Percentiles rank a stretch among this genome's conserved stretches.
Conservation (phyloP, 2,329 filamentous ascomycete genomes). For the Beauveria bassiana region DNA sequence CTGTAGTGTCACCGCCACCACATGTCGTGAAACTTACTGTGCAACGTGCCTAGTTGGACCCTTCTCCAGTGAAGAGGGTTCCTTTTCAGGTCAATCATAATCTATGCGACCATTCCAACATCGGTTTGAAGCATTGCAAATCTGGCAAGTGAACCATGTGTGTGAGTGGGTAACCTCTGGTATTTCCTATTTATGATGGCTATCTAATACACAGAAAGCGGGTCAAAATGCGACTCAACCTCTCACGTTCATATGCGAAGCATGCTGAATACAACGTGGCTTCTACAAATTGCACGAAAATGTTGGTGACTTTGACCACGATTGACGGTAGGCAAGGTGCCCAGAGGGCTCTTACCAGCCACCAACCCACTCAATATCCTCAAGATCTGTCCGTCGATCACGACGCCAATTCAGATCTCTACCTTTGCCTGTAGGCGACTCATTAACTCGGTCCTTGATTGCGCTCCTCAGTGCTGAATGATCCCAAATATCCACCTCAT, state of each 20-base stretch:
- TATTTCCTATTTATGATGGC: conserved; percentile 38
- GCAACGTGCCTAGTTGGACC: not conserved
- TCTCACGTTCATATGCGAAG: not conserved
- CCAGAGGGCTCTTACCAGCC: conserved; percentile 60
- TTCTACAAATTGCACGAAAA: conserved; percentile 13
- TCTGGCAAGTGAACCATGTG: conserved; percentile 5
- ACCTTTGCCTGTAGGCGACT: conserved; percentile 49
- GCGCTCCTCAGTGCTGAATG: conserved; percentile 29
- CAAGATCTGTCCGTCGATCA: conserved; percentile 58
- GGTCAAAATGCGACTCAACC: conserved; percentile 38
- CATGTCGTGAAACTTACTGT: not conserved
- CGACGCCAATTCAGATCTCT: conserved; percentile 56
- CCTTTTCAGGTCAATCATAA: not conserved
- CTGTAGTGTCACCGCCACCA: not conserved
- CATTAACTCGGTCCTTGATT: conserved; percentile 40
- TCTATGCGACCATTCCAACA: not conserved
- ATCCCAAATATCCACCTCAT: conserved; percentile 42
- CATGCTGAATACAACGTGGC: conserved; percentile 7
- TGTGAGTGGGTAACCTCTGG: conserved; percentile 60
- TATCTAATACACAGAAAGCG: conserved; percentile 54
- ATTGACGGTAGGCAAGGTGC: conserved; percentile 38
- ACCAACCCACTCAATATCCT: conserved; percentile 90
- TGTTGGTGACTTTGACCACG: conserved; percentile 45
- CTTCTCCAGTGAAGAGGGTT: not conserved
- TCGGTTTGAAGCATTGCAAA: not conserved